Conservation (phyloP, 2,329 filamentous ascomycete genomes). For the Kalmusia sp. region DNA sequence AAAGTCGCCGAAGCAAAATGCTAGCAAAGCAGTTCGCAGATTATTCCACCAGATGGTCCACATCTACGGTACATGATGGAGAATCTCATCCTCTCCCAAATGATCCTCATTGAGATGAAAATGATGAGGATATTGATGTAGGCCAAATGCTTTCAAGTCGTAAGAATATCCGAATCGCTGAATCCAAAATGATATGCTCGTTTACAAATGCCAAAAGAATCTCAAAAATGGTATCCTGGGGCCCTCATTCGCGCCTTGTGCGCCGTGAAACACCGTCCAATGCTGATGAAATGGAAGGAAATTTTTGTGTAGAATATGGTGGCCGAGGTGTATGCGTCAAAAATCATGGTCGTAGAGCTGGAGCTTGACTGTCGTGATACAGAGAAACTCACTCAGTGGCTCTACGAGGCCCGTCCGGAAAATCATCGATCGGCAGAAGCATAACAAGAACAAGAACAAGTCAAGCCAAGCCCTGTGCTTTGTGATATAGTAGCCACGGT, state of each 20-base stretch:
- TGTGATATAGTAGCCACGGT: background rate
- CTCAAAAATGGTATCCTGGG: background rate
- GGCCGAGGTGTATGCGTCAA: background rate
- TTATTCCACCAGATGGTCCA: slow-evolving; percentile 4
- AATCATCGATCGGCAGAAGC: background rate
- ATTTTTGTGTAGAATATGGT: slow-evolving; percentile 1
- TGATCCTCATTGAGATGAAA: background rate
- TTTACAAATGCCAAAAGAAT: slow-evolving; percentile 4
- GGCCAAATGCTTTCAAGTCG: slow-evolving; percentile 4
- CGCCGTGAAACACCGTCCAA: slow-evolving; percentile 12
- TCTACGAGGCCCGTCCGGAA: background rate
- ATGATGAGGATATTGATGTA: too few relatives aligned
- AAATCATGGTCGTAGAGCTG: background rate
- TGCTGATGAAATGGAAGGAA: slow-evolving; percentile 10
- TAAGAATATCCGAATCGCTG: background rate
- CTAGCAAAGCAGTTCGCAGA: slow-evolving; percentile 7
- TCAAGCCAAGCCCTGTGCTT: background rate
- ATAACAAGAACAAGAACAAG: background rate
- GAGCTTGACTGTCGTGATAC: too few relatives aligned
- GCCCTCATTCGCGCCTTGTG: background rate
- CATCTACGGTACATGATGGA: slow-evolving; percentile 41
- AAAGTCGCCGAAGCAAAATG: slow-evolving; percentile 18
- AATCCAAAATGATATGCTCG: slow-evolving; percentile 5
- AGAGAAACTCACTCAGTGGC: too few relatives aligned
- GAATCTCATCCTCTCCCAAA: background rate